Evolutionary conservation across 2,329 filamentous ascomycete species (phyloP), one percentile per base, ranked within the genome.

Genomic region (Curvularia hawaiiensis): DNA sequence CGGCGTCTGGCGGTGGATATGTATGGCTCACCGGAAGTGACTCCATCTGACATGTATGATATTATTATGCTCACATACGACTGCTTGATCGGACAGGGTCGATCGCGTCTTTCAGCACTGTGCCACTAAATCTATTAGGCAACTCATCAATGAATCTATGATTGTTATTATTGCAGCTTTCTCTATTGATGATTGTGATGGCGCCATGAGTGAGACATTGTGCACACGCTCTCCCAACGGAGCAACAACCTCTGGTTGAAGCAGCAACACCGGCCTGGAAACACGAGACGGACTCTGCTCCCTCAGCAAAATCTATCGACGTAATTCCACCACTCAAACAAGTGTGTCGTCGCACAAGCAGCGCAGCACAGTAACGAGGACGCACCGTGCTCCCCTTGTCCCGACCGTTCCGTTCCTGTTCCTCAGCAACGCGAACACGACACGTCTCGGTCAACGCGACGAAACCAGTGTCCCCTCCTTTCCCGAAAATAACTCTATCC

Each of bases 1-100:
- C 66, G 73, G 73, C 72, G 73, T 72, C 70, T 48, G 68, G 63
- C 43, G 69, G 60, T 69, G 70, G 71, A 61, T 61, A 55, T 60
- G 67, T 66, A 61, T 71, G 63, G 61, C 66, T 63, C 66, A 71
- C 68, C 65, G 65, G 60, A 58, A 60, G 57, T 56, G 63, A 62
- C 59, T 58, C 41, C 63, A 62, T 66, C 64, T 58, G 55, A 61
- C 62, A 68, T 71, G 70, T 73, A 70, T 65, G 68, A 60, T 57
- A 69, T 69, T 64, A 65, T 55, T 63, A 62, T 68, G 64, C 59
- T 65, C 60, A 70, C 63, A 62, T 68, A 68, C 67, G 71, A 71
- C 64, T 62, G 70, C 71, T 74, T 69, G 72, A 75, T 75, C 72
- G 65, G 56, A 64, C 57, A 59, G 57, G 31, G 57, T 57, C 63